Base-by-base conservation (phyloP, 2,329 filamentous ascomycete genomes). In the Diaporthe ampelina region DNA sequence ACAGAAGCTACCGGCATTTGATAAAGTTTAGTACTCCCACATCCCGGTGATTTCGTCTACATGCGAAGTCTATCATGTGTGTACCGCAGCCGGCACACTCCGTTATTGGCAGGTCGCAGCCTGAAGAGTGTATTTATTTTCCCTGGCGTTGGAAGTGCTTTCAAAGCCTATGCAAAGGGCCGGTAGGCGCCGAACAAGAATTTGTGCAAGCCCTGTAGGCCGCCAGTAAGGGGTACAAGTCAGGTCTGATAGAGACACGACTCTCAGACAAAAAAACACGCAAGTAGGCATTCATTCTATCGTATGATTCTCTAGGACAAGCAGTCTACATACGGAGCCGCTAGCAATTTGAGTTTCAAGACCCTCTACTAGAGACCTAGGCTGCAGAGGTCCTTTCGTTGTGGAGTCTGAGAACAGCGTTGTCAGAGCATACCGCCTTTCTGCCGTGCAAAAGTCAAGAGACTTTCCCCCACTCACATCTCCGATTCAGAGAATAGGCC, bases 1-100 rank as follows among this genome's bases (percentile, higher is more conserved):
- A 63, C 24, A 26, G 40, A 29, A 48, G 59, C 40, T 43, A 19
- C 29, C 40, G 40, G 40, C 40, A n/a, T 9, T 48, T 4, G 10
- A 32, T 63, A 63, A 32, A 48, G 59, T 63, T 63, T 17, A 63
- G 4, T 13, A 19, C 32, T 63, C 59, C 59, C 26, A 32, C 40
- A 48, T 63, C 5, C 8, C 40, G 5, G n/a, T 17, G 59, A 4
- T 13, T 40, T 32, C 40, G 59, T 63, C 24, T 48, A 19, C 11
- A 32, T 26, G 26, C 24, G 4, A 19, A 32, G 40, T 48, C 24
- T 26, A 7, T 10, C 40, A 63, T 32, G 40, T 48, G 59, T 19
- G 24, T n/a, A 26, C 59, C 26, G 59, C 9, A 29, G 40, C 17
- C 24, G 24, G 10, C 37, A 4, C 40, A 15, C 40, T 63, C 17